These are phyloP conservation scores for Lotmaria passim DNA, from an alignment of 208 protist genomes.

Conservation along the genomic window DNA sequence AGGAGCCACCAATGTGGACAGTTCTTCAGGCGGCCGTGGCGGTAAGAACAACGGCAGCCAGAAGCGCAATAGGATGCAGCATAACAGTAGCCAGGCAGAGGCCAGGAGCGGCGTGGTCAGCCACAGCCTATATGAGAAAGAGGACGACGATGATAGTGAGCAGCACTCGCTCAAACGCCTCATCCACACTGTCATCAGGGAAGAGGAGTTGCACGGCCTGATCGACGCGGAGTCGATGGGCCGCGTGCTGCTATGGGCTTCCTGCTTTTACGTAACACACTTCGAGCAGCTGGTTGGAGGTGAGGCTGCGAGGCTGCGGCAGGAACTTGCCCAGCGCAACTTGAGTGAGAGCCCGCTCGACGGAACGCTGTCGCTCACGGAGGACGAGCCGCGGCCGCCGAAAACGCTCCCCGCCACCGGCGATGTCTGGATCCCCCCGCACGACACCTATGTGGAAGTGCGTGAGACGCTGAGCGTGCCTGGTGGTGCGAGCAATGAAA, in stretches of 20 bases:
- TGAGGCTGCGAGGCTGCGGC: conserved; percentile 47
- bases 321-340: conserved; percentile 49
- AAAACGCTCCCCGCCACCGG: conserved; percentile 6
- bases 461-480: background rate
- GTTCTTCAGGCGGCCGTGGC: background rate
- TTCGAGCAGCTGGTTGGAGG: conserved; percentile 39
- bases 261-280: conserved; percentile 36
- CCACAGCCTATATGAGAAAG: too few relatives aligned
- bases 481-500: background rate
- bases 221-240: conserved; percentile 38
- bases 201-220: conserved; percentile 36
- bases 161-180: conserved; percentile 10
- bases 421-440: conserved; percentile 50
- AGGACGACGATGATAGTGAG: background rate
- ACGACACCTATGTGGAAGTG: conserved; percentile 39
- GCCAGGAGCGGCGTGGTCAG: too few relatives aligned
- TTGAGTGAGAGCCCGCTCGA: conserved; percentile 44
- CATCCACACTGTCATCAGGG: conserved; percentile 46
- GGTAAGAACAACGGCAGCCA: background rate
- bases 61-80: background rate
- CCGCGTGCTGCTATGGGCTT: conserved; percentile 56
- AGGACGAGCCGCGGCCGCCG: conserved; percentile 33
- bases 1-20: background rate
- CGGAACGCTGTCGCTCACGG: conserved; percentile 22
- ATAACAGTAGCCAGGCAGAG: too few relatives aligned